Evolutionary conservation across 208 protist species (phyloP), one percentile per base, ranked within the genome.

Genomic region (Acanthamoeba lenticulata): DNA sequence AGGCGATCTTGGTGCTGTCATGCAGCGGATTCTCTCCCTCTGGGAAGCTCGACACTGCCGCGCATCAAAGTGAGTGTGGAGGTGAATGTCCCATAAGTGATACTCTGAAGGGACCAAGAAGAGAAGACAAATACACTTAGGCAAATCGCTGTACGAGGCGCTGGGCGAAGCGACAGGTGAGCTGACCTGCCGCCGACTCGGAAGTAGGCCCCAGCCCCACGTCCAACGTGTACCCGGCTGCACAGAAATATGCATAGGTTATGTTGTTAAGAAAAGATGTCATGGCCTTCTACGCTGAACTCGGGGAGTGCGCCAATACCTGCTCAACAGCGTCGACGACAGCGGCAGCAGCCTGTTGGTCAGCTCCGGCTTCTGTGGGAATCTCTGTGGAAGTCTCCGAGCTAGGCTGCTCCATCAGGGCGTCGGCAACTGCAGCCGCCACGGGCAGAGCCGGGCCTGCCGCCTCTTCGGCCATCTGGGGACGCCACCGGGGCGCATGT

Each of bases 131-230:
- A 19, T 7, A 85, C 83, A 3, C 32, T 69, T 60, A 17, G 83
- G 55, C 47, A 67, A 49, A 32, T 60, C 45, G 49, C 34, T 36
- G 52, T 44, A 90, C 5, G 83, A 67, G 29, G 47, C 67, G 52
- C 32, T 67, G n/a, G 83, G 55, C 29, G 83, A 69, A 24, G 83
- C 45, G 49, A 32, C 52, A 5, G 83, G 40, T 24, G 45, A 60
- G 24, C 24, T 67, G 32, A 69, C 27, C 27, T 90, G 45, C 13
- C 36, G 24, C 27, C 55, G 45, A 27, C 55, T 42, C 24, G 83
- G 83, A 60, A 90, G 83, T 21, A 90, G 36, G 19, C 83, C 83
- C 83, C 83, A 90, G 27, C 83, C 83, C 83, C 83, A 90, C 32
- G 83, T 90, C 83, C 83, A 90, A 4, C 83, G 52, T 17, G 83